Base-by-base conservation (phyloP, 164 flowering plant species). In the Berberis thunbergii region DNA sequence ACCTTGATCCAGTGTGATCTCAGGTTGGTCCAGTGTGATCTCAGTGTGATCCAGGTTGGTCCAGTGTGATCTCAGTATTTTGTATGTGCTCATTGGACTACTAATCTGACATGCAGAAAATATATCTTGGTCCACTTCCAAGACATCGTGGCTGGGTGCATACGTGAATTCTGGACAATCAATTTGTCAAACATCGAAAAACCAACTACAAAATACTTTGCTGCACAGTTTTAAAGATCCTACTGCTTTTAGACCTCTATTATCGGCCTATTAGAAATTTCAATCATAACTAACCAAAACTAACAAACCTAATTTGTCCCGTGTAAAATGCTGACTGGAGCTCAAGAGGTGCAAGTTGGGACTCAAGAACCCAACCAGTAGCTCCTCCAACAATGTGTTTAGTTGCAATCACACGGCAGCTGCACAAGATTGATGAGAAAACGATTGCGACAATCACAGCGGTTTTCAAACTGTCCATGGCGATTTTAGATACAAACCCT, bases 341-440 rank as follows among this genome's bases (percentile, higher is more conserved):
- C 74, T 54, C 84, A 78, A 80, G 49, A 43, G 60, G 50, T 67
- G 70, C 55, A 78, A n/a, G 62, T 80, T 67, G 2, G 26, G 84
- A 70, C 11, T 13, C 26, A 11, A 78, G 61, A 63, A 67, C 74
- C 84, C 81, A 80, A n/a, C 79, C 81, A 4, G 67, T 64, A 10
- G 64, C n/a, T 26, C 75, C 84, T 39, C 84, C 84, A 26, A 80
- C 84, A 43, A 79, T 49, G 71, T 76, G 75, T 60, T 76, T 74
- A 26, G 71, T 59, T 43, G 80, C 26, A 26, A 26, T 26, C 26
- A 26, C 26, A 26, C 26, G 26, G 26, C 74, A 69, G 39, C 69
- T 68, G 54, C 75, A 61, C 58, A 73, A 52, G 40, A 72, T 57
- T 12, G 77, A 72, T 9, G 66, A 38, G 48, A 75, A 46, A 4